Base-by-base conservation (phyloP, 306 rosid genomes). In the Castanea crenata region DNA sequence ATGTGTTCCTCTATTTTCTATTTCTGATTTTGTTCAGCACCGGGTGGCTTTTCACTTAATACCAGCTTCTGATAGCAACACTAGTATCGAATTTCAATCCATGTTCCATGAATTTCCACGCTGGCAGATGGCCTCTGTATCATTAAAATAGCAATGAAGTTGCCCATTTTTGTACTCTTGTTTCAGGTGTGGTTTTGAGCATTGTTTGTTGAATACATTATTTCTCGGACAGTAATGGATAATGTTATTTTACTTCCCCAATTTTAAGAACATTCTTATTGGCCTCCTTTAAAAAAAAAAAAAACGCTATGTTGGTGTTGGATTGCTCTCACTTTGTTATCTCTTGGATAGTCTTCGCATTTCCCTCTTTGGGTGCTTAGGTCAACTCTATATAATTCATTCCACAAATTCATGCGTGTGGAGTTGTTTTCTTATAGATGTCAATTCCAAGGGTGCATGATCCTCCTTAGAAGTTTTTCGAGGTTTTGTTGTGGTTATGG, bases 61-160 rank as follows among this genome's bases (percentile, higher is more conserved):
- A 78, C 25, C 73, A 73, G 69, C 78, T 69, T 85, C 70, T 67
- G 78, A 57, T 68, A 73, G 72, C 44, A 59, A 78, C 57, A 63
- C 71, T 74, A 81, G 73, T 61, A 80, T 54, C 74, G 44, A 46
- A 64, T 64, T 25, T 46, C 38, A 35, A 74, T 16, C 75, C 59
- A 71, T 41, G 73, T 11, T 11, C 38, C 27, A 35, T 79, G 71
- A 73, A 32, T 77, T 51, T 49, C 82, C 32, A n/a, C 55, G 13
- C 61, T 76, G 56, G 79, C 65, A 51, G 46, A 19, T 55, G 54
- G 21, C 69, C 77, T 55, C 52, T 78, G 76, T 77, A 77, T 69
- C 52, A 54, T 51, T n/a, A 4, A 44, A 54, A 69, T 56, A 44
- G 51, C 61, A 69, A 52, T 19, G 20, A 67, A 16, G 62, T 27